phyloP scores from a whole-genome alignment of 2,329 filamentous ascomycete genomes.

The Rosellinia necatrix region DNA sequence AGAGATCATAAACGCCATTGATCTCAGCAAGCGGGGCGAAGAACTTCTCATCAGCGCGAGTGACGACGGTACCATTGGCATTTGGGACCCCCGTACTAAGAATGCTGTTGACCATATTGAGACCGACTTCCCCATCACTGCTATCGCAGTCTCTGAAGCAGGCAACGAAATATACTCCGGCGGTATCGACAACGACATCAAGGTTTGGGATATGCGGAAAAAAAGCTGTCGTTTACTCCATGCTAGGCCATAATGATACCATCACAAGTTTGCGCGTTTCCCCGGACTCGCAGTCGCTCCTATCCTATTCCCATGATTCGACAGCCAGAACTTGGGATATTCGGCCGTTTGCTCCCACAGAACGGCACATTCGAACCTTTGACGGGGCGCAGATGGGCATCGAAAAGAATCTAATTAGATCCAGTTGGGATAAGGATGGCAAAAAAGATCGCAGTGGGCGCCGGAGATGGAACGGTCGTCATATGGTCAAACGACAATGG shows the following conservation, averaged over 20 bases:
- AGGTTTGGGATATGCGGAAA: constrained; percentile 95
- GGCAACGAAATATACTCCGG: constrained; percentile 95
- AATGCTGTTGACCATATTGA: constrained; percentile 85
- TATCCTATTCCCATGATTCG: constrained; percentile 93
- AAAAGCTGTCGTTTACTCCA: constrained; percentile 83
- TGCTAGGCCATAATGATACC: constrained; percentile 89
- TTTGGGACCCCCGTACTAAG: constrained; percentile 95
- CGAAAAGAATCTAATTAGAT: constrained; percentile 89
- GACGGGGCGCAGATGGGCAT: constrained; percentile 87
- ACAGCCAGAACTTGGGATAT: constrained; percentile 97
- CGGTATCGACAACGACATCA: constrained; percentile 96
- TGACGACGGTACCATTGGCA: constrained; percentile 90
- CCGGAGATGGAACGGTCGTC: constrained; percentile 87
- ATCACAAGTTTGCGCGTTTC: constrained; percentile 90
- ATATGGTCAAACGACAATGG: constrained; percentile 90
- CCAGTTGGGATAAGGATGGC: constrained; percentile 86
- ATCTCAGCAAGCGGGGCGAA: constrained; percentile 86
- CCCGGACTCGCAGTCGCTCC: constrained; percentile 85
- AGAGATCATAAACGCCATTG: constrained; percentile 91
- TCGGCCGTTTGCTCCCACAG: constrained; percentile 86
- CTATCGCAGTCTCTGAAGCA: constrained; percentile 87
- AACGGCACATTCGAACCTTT: constrained; percentile 84
- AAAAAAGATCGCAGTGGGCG: constrained; percentile 87
- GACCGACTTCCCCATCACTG: constrained; percentile 90
- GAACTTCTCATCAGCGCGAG: constrained; percentile 89